Base-by-base conservation (phyloP, 106 monocot genomes). In the Posidonia australis region DNA sequence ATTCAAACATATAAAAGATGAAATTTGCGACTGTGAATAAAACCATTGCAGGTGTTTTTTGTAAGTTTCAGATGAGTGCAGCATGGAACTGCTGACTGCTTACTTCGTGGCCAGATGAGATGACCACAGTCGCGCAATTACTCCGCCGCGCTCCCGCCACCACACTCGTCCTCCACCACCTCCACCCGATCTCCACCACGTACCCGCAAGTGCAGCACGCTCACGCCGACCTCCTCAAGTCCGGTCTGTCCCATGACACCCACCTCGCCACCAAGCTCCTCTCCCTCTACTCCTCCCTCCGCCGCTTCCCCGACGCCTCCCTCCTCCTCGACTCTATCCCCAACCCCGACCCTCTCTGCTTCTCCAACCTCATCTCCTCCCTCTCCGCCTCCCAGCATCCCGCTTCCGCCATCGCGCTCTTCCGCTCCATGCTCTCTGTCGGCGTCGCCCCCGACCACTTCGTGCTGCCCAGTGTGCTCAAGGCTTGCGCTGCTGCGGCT, bases 381-480 rank as follows among this genome's bases (percentile, higher is more conserved):
- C 52, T 79, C 27, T 51, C 76, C 62, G 26, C 18, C 28, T 53
- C 65, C 54, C 21, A 16, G 59, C 47, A 46, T 29, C 29, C 64
- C 56, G 26, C 42, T 43, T 24, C 31, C n/a, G 67, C 62, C 45
- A 21, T 72, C 62, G 31, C 77, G 25, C 72, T 83, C 61, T 62
- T 72, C 61, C 70, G 60, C 44, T 65, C 62, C 52, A 67, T 75
- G 65, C 80, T 80, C 30, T 64, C 75, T 22, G n/a, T 57, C 31
- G 43, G 68, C 57, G 56, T 75, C 72, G 52, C 60, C 1, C 79
- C 71, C 17, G 74, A 82, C 67, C 65, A 70, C 52, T 83, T 78
- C 74, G 55, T 77, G n/a, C 69, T 90, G 67, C 83, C 86, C 69
- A 51, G 72, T 72, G 70, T 79, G 71, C 49, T 86, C 70, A 81